These are phyloP conservation scores for Boletus pseudo-olivaceus DNA, from an alignment of 768 basidiomycete species.

Conservation along the genomic window DNA sequence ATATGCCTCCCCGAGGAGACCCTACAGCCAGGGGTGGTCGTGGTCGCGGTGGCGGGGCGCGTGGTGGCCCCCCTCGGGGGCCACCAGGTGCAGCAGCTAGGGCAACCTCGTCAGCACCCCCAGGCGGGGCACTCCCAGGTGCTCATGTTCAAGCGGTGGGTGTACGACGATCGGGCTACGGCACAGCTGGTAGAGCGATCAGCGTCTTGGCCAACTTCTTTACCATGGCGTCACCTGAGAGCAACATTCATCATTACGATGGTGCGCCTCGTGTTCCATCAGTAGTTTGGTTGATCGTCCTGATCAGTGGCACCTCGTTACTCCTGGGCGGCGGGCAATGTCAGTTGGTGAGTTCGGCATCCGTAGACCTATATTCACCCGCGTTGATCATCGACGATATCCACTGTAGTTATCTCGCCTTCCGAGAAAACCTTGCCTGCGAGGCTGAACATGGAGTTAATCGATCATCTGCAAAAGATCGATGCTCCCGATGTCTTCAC, in stretches of 20 bases:
- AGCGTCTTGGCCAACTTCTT: conserved; percentile 61
- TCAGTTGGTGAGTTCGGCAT: conserved; percentile 20
- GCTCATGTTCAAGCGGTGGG: conserved; percentile 52
- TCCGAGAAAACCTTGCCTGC: conserved; percentile 68
- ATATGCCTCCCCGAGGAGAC: conserved; percentile 40
- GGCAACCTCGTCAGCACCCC: conserved; percentile 22
- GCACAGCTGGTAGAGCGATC: conserved; percentile 48
- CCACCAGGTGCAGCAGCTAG: conserved; percentile 19
- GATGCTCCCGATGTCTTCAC: conserved; percentile 66
- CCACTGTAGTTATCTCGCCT: conserved; percentile 52
- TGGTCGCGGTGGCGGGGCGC: conserved; percentile 25
- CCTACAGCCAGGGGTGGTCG: conserved; percentile 25
- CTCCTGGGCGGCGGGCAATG: neutral
- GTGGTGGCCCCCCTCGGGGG: conserved; percentile 29
- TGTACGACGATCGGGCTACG: conserved; percentile 65
- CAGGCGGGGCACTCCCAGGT: conserved; percentile 32
- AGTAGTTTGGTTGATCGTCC: conserved; percentile 7
- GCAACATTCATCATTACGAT: conserved; percentile 74
- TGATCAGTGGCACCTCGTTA: conserved; percentile 16
- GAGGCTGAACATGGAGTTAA: conserved; percentile 66
- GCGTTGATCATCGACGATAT: conserved; percentile 13
- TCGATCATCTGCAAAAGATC: conserved; percentile 55
- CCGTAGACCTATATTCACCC: neutral
- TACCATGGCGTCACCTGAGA: conserved; percentile 53
- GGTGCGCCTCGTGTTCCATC: conserved; percentile 46